These are phyloP conservation scores for Casuarina equisetifolia DNA, from an alignment of 306 rosid species.

Conservation along the genomic window DNA sequence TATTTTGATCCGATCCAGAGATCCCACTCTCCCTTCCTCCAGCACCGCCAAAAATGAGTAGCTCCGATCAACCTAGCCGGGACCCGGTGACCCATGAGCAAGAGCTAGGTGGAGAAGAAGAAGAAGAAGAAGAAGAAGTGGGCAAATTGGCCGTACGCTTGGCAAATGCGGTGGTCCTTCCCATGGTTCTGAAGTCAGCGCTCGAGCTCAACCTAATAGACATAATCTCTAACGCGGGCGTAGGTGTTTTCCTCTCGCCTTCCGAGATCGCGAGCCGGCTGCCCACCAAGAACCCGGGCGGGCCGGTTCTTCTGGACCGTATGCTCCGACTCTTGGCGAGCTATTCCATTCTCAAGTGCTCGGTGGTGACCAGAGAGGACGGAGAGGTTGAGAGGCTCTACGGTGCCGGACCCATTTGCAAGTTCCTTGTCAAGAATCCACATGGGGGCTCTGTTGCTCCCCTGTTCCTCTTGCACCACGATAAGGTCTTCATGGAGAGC, in stretches of 20 bases:
- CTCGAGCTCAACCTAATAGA: constrained; percentile 34
- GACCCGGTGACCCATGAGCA: background rate
- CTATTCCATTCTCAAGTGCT: constrained; percentile 30
- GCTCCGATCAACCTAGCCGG: background rate
- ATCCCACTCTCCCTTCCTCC: background rate
- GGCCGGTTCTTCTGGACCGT: constrained; percentile 32
- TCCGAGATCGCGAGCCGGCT: constrained; percentile 26
- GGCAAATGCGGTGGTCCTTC: constrained; percentile 2
- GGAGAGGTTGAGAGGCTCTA: constrained; percentile 22
- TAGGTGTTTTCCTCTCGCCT: constrained; percentile 27
- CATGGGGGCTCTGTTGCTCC: constrained; percentile 25
- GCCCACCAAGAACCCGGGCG: constrained; percentile 20
- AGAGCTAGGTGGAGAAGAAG: background rate
- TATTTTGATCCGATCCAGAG: background rate
- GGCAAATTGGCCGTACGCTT: constrained; percentile 27
- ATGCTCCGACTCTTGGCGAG: constrained; percentile 34
- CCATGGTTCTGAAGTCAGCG: constrained; percentile 30
- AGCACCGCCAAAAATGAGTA: background rate
- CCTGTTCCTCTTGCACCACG: constrained; percentile 23
- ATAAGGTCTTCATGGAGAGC: constrained; percentile 27
- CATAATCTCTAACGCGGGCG: constrained; percentile 27
- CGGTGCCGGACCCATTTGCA: constrained; percentile 19
- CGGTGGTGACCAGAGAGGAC: background rate
- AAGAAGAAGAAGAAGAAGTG: constrained; percentile 26
- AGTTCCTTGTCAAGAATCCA: constrained; percentile 16